Conservation (phyloP, 805 yeast genomes). For the Sporopachydermia quercuum region DNA sequence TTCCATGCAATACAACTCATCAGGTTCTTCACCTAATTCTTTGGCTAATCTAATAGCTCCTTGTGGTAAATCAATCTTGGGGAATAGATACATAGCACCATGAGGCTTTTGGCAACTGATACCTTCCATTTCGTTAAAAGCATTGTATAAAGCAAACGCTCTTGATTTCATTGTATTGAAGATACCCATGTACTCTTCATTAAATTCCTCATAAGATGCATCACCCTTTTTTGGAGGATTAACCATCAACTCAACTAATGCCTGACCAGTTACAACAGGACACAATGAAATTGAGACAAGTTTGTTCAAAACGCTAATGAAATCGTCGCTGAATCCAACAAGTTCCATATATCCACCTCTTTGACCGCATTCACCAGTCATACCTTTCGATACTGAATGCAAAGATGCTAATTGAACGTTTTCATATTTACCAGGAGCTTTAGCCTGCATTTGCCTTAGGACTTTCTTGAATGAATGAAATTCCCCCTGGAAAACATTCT, state of each 20-base stretch:
- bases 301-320: constrained; percentile 60
- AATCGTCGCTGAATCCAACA: constrained; percentile 60
- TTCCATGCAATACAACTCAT: constrained; percentile 79
- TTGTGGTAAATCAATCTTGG: constrained; percentile 50
- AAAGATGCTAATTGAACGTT: constrained; percentile 81
- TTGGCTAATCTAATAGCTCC: constrained; percentile 50
- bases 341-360: constrained; percentile 98
- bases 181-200: constrained; percentile 44
- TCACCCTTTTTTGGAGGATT: constrained; percentile 79
- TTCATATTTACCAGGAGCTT: constrained; percentile 39
- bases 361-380: constrained; percentile 97
- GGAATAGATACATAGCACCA: constrained; percentile 98
- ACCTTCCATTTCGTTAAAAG: constrained; percentile 69
- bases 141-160: constrained; percentile 46
- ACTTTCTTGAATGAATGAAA: constrained; percentile 79
- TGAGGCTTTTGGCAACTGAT: constrained; percentile 77
- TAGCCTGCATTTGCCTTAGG: constrained; percentile 42
- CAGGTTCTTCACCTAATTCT: constrained; percentile 44
- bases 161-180: constrained; percentile 48
- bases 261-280: constrained; percentile 92
- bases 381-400: constrained; percentile 97
- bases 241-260: constrained; percentile 81
- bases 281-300: constrained; percentile 84
- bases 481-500: constrained; percentile 69
- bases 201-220: constrained; percentile 53